Evolutionary conservation across 2,329 filamentous ascomycete genomes (phyloP), one percentile per base, ranked within the genome.

Genomic region (Sphaerostilbella broomeana): DNA sequence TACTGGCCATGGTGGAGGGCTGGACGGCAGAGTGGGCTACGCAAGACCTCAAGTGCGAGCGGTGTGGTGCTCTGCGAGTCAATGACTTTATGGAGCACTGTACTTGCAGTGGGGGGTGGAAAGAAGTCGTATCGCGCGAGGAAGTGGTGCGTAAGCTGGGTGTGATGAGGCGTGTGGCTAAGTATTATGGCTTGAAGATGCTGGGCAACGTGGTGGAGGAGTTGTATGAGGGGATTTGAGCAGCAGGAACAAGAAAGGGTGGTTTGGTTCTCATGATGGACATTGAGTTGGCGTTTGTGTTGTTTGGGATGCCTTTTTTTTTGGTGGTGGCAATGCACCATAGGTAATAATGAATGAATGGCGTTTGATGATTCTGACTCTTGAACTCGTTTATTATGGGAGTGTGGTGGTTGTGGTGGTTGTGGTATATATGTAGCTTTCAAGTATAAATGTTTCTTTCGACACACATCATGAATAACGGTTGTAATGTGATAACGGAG

Each of bases 31-130:
- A 84, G 52, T 98, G 94, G 89, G 73, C 79, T 47, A 86, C 82
- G 22, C 90, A 97, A 65, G 92, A 98, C 60, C 64, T 97, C 42
- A 87, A 87, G 63, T 98, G 92, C 50, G 58, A 55, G 20, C 71
- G 74, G 43, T 84, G 80, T 59, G 77, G 74, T 21, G 86, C 86
- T 51, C 62, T 95, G 26, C 70, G 87, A 56, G 72, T 86, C 27
- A 97, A 95, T 58, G 90, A 95, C 55, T 94, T 97, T 53, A 88
- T 92, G 80, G 90, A 95, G 60, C 89, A 97, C 62, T 98, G 94
- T 63, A 84, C 81, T 9, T 98, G 92, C 68, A 86, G 86, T 45
- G 92, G 92, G 4, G 75, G 76, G 43, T 98, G 92, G 92, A 73
- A 72, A 13, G 78, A 78, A 48, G 86, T 79, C 15, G 70, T 89